Evolutionary conservation across 495 filamentous ascomycete genomes (phyloP).

Genomic region (Penicillium chermesinum): DNA sequence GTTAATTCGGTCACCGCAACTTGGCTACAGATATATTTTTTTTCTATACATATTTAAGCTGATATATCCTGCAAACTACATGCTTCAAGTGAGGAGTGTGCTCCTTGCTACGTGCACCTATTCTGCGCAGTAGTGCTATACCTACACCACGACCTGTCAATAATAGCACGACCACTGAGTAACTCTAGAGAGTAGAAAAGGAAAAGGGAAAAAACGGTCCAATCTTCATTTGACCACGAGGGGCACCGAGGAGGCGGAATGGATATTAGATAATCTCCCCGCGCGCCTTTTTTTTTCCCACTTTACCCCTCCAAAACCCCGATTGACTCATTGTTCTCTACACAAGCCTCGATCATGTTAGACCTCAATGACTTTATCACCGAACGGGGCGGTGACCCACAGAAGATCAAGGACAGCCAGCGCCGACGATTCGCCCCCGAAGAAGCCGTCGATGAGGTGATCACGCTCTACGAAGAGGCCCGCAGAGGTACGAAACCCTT

Average conservation of each 20-base stretch:
- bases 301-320: slow-evolving; percentile 26
- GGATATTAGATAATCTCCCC: neutral
- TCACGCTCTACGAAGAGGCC: slow-evolving; percentile 81
- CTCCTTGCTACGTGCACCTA: too few species aligned
- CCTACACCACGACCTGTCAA: too few species aligned
- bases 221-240: too few species aligned
- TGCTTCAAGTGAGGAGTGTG: too few species aligned
- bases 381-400: slow-evolving; percentile 83
- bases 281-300: slow-evolving; percentile 15
- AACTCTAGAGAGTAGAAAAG: too few species aligned
- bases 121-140: too few species aligned
- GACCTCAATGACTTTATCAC: slow-evolving; percentile 77
- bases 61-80: too few species aligned
- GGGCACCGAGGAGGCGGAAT: neutral
- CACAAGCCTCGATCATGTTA: slow-evolving; percentile 50
- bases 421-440: slow-evolving; percentile 71
- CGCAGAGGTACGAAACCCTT: slow-evolving; percentile 54
- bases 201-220: neutral
- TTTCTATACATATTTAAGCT: too few species aligned
- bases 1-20: too few species aligned
- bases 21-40: too few species aligned
- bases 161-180: too few species aligned
- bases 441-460: slow-evolving; percentile 84
- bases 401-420: slow-evolving; percentile 86
- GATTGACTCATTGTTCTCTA: slow-evolving; percentile 13